Evolutionary conservation across 225 moss, liverwort and hornwort species (phyloP).

Genomic region (Physcomitrellopsis africana): DNA sequence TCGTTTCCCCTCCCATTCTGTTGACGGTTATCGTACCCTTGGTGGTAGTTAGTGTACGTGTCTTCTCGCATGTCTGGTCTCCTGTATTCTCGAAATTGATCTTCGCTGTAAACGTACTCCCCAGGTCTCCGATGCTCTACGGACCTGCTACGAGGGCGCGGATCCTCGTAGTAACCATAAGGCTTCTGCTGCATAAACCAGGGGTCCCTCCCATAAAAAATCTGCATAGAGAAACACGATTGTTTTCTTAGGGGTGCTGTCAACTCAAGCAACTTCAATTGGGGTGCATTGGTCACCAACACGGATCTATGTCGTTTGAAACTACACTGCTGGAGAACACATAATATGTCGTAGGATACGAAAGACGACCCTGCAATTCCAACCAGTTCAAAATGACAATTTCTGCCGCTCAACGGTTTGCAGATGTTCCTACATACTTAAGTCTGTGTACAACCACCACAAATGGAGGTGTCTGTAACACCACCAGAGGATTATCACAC

Average conservation of each 20-base stretch:
- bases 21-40: slow-evolving; percentile 13
- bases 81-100: slow-evolving; percentile 41
- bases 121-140: slow-evolving; percentile 38
- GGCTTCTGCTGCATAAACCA: slow-evolving; percentile 47
- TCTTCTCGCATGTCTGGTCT: slow-evolving; percentile 54
- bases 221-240: slow-evolving; percentile 24
- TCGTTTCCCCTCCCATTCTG: not conserved
- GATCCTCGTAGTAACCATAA: slow-evolving; percentile 31
- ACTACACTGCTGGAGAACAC: too few species aligned
- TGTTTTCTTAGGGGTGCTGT: not conserved
- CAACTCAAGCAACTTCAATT: not conserved
- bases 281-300: not conserved
- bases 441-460: too few species aligned
- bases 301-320: too few species aligned
- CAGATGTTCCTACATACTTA: too few species aligned
- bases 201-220: slow-evolving; percentile 52
- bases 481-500: too few species aligned
- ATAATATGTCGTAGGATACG: too few species aligned
- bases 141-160: slow-evolving; percentile 34
- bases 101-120: slow-evolving; percentile 34
- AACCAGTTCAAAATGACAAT: too few species aligned
- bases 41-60: slow-evolving; percentile 37
- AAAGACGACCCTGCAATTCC: too few species aligned
- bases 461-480: too few species aligned
- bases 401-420: too few species aligned